phyloP scores from a whole-genome alignment of 2,329 filamentous ascomycete species.

The Apiospora malaysiana region DNA sequence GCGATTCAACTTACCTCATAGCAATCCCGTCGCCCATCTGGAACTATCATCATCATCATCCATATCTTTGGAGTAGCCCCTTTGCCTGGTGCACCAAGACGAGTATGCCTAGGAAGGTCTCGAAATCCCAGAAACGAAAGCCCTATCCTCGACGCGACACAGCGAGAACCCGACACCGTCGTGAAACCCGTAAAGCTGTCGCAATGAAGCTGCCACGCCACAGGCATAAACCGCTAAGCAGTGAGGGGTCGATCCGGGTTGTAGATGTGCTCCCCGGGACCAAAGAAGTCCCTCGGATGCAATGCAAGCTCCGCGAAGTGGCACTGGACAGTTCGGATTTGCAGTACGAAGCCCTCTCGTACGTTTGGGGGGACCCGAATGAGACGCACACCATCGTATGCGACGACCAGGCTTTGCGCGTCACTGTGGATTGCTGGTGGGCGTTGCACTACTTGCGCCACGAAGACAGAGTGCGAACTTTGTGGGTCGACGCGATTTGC shows the following conservation, averaged over 20 bases:
- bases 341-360: slow-evolving; percentile 13
- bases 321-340: neutral
- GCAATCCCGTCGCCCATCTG: no score
- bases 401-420: neutral
- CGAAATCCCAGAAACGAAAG: no score
- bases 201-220: neutral
- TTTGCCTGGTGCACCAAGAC: no score
- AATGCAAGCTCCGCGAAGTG: neutral
- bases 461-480: neutral
- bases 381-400: neutral
- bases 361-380: neutral
- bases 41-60: no score
- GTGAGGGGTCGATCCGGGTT: neutral
- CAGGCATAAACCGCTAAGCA: neutral
- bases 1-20: no score
- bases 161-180: no score
- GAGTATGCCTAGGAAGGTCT: no score
- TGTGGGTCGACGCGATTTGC: slow-evolving; percentile 10
- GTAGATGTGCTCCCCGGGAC: neutral
- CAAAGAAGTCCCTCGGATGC: neutral
- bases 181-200: no score
- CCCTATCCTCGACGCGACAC: no score
- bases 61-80: no score
- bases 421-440: neutral
- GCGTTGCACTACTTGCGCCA: neutral